phyloP scores from a whole-genome alignment of 768 basidiomycete genomes.

The Tephrocybe sp. region DNA sequence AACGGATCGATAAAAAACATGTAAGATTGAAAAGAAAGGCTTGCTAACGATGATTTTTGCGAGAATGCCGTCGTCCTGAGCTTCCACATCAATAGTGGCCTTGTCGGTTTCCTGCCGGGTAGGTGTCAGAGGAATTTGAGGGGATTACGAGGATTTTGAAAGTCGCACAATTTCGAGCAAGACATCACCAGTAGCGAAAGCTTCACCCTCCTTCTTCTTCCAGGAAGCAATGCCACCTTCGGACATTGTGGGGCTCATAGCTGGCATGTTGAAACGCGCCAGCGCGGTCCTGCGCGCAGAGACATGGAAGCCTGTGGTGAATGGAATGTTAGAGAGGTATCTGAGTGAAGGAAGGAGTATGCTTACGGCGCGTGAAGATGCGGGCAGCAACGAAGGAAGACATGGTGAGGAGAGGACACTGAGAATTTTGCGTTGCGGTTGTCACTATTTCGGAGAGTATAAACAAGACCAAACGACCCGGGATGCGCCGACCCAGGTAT shows the following conservation, averaged over 20 bases:
- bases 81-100: constrained; percentile 99
- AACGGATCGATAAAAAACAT: background rate
- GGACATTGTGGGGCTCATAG: constrained; percentile 99
- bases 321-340: background rate
- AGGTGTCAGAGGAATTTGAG: constrained; percentile 11
- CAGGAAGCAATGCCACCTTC: constrained; percentile 97
- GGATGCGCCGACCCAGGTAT: constrained; percentile 17
- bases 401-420: constrained; percentile 42
- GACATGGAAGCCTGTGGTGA: constrained; percentile 68
- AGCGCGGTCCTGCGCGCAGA: constrained; percentile 78
- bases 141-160: constrained; percentile 6
- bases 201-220: constrained; percentile 96
- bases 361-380: constrained; percentile 63
- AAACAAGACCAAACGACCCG: constrained; percentile 31
- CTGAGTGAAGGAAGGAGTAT: background rate
- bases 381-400: constrained; percentile 59
- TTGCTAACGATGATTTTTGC: constrained; percentile 91
- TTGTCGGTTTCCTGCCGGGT: constrained; percentile 92
- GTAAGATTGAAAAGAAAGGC: background rate
- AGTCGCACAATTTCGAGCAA: constrained; percentile 85
- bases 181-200: constrained; percentile 88
- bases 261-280: constrained; percentile 90
- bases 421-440: constrained; percentile 26
- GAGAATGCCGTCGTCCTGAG: constrained; percentile 94
- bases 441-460: constrained; percentile 20